Conservation (phyloP, 1,139 yeast species). For the Kurtzmaniella quercitrusa region DNA sequence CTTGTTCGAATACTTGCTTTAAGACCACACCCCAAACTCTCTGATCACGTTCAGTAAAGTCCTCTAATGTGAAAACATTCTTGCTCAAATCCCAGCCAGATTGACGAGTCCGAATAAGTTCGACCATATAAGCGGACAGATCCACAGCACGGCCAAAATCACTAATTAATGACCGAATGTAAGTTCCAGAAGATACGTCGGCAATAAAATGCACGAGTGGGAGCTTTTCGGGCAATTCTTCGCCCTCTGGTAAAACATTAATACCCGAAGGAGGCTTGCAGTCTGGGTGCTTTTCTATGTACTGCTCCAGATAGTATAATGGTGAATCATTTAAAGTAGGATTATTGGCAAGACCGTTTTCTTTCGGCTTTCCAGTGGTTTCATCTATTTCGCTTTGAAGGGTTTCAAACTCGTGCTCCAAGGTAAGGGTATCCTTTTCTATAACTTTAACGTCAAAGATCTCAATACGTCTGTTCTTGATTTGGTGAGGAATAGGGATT, state of each 20-base stretch:
- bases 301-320: slow-evolving; percentile 56
- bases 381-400: slow-evolving; percentile 51
- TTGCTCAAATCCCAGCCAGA: slow-evolving; percentile 77
- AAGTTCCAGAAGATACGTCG: slow-evolving; percentile 91
- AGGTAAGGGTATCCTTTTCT: slow-evolving; percentile 48
- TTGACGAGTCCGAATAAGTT: slow-evolving; percentile 68
- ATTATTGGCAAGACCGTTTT: slow-evolving; percentile 43
- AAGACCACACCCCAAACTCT: slow-evolving; percentile 69
- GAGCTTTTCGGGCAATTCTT: slow-evolving; percentile 27
- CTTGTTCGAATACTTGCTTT: slow-evolving; percentile 41
- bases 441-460: slow-evolving; percentile 53
- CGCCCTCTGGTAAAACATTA: slow-evolving; percentile 19
- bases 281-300: slow-evolving; percentile 27
- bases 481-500: slow-evolving; percentile 74
- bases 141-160: slow-evolving; percentile 83
- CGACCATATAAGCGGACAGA: slow-evolving; percentile 87
- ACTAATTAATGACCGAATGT: slow-evolving; percentile 83
- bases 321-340: slow-evolving; percentile 65
- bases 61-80: slow-evolving; percentile 65
- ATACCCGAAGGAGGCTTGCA: not conserved
- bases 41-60: slow-evolving; percentile 56
- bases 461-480: slow-evolving; percentile 70
- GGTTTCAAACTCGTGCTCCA: slow-evolving; percentile 53
- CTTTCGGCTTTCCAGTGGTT: slow-evolving; percentile 43
- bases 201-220: slow-evolving; percentile 74